A percentile compares a stretch with the other conserved stretches of the same genome.
These are phyloP conservation scores for Lipomyces spencermartinsiae DNA, from an alignment of 805 yeast genomes.

Conservation along the genomic window DNA sequence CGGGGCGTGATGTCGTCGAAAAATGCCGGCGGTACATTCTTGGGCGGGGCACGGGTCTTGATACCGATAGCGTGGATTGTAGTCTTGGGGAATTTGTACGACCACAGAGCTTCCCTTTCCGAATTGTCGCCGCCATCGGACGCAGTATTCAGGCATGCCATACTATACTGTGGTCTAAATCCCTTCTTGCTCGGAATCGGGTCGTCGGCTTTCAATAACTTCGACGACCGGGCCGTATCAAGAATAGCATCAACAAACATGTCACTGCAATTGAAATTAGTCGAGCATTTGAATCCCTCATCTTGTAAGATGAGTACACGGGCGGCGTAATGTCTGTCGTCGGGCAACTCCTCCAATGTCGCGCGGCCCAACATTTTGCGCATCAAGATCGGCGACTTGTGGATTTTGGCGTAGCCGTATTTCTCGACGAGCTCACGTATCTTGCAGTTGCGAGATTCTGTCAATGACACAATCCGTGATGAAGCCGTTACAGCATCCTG, in stretches of 20 bases:
- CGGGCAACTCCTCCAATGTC: not conserved
- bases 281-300: not conserved
- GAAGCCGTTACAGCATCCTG: not conserved
- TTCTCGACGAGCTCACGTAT: not conserved
- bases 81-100: conserved; percentile 12
- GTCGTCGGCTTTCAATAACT: not conserved
- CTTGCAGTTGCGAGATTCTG: not conserved
- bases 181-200: not conserved
- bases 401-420: not conserved
- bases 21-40: not conserved
- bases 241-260: not conserved
- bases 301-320: not conserved
- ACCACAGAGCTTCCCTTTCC: not conserved
- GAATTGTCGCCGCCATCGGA: not conserved
- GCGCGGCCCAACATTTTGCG: conserved; percentile 1
- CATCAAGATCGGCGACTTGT: not conserved
- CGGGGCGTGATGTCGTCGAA: not conserved
- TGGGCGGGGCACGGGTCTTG: not conserved
- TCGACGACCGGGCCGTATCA: not conserved
- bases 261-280: not conserved
- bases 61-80: conserved; percentile 9
- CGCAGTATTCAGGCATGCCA: not conserved
- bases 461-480: not conserved
- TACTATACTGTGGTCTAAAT: conserved; percentile 1
- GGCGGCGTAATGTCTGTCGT: not conserved